Percentiles rank a stretch among this genome's conserved stretches.
Evolutionary conservation across 768 basidiomycete species (phyloP).

Genomic region (Boletus rubescentipes): DNA sequence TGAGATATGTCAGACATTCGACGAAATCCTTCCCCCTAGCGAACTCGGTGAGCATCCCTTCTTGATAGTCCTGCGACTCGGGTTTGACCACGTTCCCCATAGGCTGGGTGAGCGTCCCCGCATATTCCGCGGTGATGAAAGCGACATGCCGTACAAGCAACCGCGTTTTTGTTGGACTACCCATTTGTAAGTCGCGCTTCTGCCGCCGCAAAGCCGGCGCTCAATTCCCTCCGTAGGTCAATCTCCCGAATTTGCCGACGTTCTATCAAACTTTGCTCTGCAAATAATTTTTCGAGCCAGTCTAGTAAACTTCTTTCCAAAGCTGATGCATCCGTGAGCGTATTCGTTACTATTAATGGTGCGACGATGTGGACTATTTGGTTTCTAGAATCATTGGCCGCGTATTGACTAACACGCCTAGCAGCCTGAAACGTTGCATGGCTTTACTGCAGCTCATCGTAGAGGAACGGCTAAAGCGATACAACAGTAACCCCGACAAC

Average conservation of each 20-base stretch:
- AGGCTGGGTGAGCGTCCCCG: constrained; percentile 34
- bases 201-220: not conserved
- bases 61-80: constrained; percentile 9
- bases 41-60: constrained; percentile 18
- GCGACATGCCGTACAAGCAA: constrained; percentile 40
- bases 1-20: constrained; percentile 34
- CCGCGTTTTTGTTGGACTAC: constrained; percentile 41
- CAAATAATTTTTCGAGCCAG: constrained; percentile 32
- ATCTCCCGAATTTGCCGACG: constrained; percentile 35
- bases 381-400: constrained; percentile 32
- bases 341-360: constrained; percentile 2
- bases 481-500: constrained; percentile 22
- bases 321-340: constrained; percentile 34
- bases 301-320: constrained; percentile 36
- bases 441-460: constrained; percentile 31
- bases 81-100: not conserved
- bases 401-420: constrained; percentile 33
- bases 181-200: constrained; percentile 33
- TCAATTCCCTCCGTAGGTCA: constrained; percentile 31
- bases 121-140: constrained; percentile 28
- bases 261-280: constrained; percentile 35
- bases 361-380: constrained; percentile 13
- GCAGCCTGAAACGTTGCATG: constrained; percentile 32
- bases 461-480: constrained; percentile 32
- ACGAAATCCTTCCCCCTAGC: constrained; percentile 26